Evolutionary conservation across 2,329 filamentous ascomycete species (phyloP), one percentile per base, ranked within the genome.

Genomic region (Diaporthe humulicola): DNA sequence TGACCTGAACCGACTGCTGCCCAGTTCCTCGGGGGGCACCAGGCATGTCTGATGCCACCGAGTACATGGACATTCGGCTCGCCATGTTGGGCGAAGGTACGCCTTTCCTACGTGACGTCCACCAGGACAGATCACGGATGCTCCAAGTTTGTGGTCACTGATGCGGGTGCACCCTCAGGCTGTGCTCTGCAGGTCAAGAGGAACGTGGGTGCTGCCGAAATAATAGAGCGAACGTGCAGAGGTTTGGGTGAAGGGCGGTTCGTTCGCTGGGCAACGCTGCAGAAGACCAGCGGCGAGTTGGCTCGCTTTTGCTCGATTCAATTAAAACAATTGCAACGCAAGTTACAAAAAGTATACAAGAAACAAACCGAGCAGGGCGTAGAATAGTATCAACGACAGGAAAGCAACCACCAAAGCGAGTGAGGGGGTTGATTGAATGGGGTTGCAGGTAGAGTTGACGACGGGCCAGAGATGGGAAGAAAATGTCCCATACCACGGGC

Each of bases 1-100:
- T 98, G 72, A 98, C 93, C 82, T 98, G 95, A 60, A 93, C 87
- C 14, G 94, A 89, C 80, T 95, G 91, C 80, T 93, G 92, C 72
- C 91, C 91, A 45, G 89, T 87, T 77, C 87, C 88, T 79, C 90
- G 88, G 67, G 75, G 77, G 86, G 84, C 56, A 67, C 88, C 89
- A 75, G 90, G 85, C 61, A 92, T 91, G 77, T 93, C 91, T 78
- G 91, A 93, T 79, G 87, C 88, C 81, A 91, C 87, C 78, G 92
- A 93, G 81, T 92, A 93, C 88, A 93, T 91, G 78, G 92, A 93
- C 88, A 91, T 90, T 81, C 90, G 88, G 83, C 88, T 90, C 78
- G 91, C 87, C 91, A 93, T 92, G 81, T 74, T 85, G 83, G 75
- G 76, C 76, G 75, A 75, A 64, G 73, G 74, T 57, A 54, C 64